phyloP scores from a whole-genome alignment of 345 rosid species.

The Moricandia moricandioides region DNA sequence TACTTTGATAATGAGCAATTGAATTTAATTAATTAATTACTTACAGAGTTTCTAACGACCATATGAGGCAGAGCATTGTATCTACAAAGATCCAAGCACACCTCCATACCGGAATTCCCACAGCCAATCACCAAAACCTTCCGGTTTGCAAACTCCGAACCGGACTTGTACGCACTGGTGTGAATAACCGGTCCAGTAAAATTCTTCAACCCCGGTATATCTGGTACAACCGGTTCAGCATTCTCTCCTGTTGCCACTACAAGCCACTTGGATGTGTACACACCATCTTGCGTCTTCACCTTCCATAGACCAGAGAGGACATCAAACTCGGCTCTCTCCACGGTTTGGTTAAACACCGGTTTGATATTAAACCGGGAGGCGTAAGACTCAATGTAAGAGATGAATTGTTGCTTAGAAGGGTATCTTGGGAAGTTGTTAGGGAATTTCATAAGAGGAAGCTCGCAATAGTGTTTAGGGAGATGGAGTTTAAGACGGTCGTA shows the following conservation, averaged over 20 bases:
- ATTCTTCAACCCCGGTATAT: conserved; percentile 51
- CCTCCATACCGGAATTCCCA: conserved; percentile 94
- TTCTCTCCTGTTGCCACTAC: conserved; percentile 84
- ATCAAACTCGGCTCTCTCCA: conserved; percentile 57
- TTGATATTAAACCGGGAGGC: conserved; percentile 61
- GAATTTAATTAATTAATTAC: neutral
- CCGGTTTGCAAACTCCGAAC: conserved; percentile 45
- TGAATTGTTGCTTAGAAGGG: conserved; percentile 68
- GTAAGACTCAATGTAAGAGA: conserved; percentile 69
- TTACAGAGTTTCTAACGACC: conserved; percentile 67
- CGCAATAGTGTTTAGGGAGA: conserved; percentile 80
- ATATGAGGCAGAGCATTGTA: conserved; percentile 58
- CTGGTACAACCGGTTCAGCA: conserved; percentile 75
- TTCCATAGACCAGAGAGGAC: conserved; percentile 52
- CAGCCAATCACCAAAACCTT: conserved; percentile 75
- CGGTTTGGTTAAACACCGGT: conserved; percentile 65
- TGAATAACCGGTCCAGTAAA: conserved; percentile 54
- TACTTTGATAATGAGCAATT: neutral
- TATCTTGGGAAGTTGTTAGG: conserved; percentile 70
- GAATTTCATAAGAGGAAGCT: conserved; percentile 68
- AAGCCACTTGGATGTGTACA: conserved; percentile 63
- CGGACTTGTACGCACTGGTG: conserved; percentile 64
- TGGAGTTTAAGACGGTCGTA: conserved; percentile 90
- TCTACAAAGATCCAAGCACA: conserved; percentile 73
- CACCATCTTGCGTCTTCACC: conserved; percentile 52